These are phyloP conservation scores for Pascua sp. DNA, from an alignment of 1,284 basidiomycete genomes.

Conservation along the genomic window DNA sequence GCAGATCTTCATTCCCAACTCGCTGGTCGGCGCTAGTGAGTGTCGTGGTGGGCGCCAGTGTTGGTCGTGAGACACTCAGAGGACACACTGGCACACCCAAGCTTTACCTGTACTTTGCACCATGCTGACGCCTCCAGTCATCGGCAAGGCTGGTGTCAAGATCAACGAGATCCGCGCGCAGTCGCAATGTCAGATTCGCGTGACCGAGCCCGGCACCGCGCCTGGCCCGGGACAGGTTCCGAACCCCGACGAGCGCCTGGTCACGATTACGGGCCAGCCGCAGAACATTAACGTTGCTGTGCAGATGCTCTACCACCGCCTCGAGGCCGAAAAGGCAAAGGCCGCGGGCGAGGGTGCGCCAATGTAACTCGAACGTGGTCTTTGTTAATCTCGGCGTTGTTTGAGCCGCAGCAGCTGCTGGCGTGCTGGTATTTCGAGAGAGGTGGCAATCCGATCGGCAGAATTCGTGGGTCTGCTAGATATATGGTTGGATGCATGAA, in stretches of 20 bases:
- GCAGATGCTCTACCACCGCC: conserved; percentile 68
- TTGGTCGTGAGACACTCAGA: too few species aligned
- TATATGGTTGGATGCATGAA: background rate
- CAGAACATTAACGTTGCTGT: conserved; percentile 96
- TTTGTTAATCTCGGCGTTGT: background rate
- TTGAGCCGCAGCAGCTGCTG: background rate
- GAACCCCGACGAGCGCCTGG: conserved; percentile 75
- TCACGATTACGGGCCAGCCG: conserved; percentile 91
- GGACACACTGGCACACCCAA: too few species aligned
- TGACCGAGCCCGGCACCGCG: conserved; percentile 87
- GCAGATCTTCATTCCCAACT: conserved; percentile 98
- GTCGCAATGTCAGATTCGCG: conserved; percentile 94
- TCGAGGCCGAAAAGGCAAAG: conserved; percentile 28
- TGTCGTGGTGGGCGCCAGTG: conserved; percentile 2
- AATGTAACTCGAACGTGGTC: background rate
- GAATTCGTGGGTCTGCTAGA: background rate
- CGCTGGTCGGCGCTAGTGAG: conserved; percentile 84
- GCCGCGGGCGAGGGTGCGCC: conserved; percentile 6
- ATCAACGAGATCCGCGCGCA: conserved; percentile 96
- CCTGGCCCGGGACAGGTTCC: conserved; percentile 49
- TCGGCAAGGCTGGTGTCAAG: conserved; percentile 96
- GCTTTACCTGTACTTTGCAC: background rate
- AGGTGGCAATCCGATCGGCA: conserved; percentile 1
- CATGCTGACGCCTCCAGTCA: conserved; percentile 54
- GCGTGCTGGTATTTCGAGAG: conserved; percentile 3